Evolutionary conservation across 2,329 filamentous ascomycete species (phyloP).

Genomic region (Mariannaea elegans): DNA sequence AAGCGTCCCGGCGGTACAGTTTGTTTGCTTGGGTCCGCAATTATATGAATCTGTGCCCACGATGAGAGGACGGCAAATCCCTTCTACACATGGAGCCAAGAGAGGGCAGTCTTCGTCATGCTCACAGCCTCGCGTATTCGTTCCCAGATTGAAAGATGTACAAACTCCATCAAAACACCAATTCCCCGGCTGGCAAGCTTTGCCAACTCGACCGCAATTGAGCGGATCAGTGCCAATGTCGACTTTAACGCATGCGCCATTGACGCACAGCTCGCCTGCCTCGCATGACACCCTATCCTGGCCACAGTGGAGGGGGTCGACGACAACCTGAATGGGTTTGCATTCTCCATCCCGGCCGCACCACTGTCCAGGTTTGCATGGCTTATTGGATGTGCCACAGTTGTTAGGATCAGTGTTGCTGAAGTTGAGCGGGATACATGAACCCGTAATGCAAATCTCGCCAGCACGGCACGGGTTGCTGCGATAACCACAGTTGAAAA

Average conservation of each 20-base stretch:
- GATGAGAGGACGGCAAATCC: constrained; percentile 18
- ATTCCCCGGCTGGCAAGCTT: constrained; percentile 19
- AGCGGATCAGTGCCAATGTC: constrained; percentile 22
- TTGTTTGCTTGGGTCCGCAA: constrained; percentile 8
- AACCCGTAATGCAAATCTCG: constrained; percentile 20
- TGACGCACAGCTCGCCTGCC: constrained; percentile 21
- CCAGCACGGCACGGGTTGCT: constrained; percentile 8
- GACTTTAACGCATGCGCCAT: constrained; percentile 22
- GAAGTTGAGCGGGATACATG: constrained; percentile 23
- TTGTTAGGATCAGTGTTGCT: constrained; percentile 19
- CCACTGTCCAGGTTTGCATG: constrained; percentile 23
- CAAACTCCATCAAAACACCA: constrained; percentile 23
- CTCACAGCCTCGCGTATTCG: constrained; percentile 16
- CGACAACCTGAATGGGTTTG: constrained; percentile 22
- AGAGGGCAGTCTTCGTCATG: constrained; percentile 13
- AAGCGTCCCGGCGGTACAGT: constrained; percentile 20
- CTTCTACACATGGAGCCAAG: constrained; percentile 7
- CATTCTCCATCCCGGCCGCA: constrained; percentile 21
- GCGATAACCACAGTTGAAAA: constrained; percentile 20
- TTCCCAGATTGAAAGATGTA: constrained; percentile 20
- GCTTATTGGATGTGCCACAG: constrained; percentile 9
- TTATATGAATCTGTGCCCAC: constrained; percentile 22
- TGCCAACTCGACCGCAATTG: constrained; percentile 9
- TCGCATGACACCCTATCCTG: constrained; percentile 4
- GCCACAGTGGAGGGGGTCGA: constrained; percentile 21